These are phyloP conservation scores for Sporothrix brunneoviolacea DNA, from an alignment of 2,329 filamentous ascomycete species.

Conservation along the genomic window DNA sequence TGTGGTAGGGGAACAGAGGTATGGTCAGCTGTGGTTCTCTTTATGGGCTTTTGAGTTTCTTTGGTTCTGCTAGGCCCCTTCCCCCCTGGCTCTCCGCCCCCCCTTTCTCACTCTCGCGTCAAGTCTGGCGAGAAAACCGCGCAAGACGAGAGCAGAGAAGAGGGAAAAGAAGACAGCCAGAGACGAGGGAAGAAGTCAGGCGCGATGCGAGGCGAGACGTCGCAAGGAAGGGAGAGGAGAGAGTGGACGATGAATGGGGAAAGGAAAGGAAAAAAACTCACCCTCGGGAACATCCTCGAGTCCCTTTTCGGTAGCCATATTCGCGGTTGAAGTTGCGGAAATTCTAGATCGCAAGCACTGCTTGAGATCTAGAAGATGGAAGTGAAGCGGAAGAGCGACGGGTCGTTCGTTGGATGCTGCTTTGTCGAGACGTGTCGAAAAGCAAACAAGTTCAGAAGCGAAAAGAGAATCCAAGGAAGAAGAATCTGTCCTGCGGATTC, in stretches of 20 bases:
- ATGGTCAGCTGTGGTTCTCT: too few relatives aligned
- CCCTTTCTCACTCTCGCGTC: too few relatives aligned
- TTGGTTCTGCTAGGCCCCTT: too few relatives aligned
- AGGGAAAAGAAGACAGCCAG: too few relatives aligned
- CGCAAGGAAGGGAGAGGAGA: background rate
- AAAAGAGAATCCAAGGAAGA: constrained; percentile 11
- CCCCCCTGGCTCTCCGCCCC: too few relatives aligned
- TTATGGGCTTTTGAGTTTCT: too few relatives aligned
- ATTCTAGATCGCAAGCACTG: constrained; percentile 70
- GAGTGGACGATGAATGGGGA: background rate
- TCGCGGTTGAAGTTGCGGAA: constrained; percentile 60
- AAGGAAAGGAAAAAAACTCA: constrained; percentile 44
- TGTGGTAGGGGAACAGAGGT: constrained; percentile 34
- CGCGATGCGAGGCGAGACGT: background rate
- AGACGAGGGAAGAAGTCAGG: background rate
- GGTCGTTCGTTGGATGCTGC: too few relatives aligned
- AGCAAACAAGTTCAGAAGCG: constrained; percentile 20
- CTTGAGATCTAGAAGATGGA: constrained; percentile 60
- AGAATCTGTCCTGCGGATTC: constrained; percentile 24
- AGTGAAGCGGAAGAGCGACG: constrained; percentile 18
- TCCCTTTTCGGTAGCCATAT: constrained; percentile 97
- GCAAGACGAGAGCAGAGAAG: too few relatives aligned
- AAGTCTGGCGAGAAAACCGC: too few relatives aligned
- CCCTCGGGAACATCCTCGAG: constrained; percentile 96
- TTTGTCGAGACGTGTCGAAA: constrained; percentile 22